Percentiles rank a stretch among this genome's conserved stretches.
Conservation (phyloP, 2,329 filamentous ascomycete genomes). For the Scytalidium lignicola region DNA sequence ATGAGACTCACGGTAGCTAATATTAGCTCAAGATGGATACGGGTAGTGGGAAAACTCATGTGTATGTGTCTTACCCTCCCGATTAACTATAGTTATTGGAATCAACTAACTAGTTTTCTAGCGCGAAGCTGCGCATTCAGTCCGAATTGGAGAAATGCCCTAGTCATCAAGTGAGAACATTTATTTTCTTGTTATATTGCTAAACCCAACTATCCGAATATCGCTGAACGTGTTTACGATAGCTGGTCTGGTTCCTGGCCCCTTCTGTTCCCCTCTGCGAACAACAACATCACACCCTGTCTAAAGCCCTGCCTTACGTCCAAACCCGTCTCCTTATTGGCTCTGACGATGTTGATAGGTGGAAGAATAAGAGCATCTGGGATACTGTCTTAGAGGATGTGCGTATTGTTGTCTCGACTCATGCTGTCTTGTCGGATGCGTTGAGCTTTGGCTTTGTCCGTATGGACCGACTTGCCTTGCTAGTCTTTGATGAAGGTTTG, state of each 20-base stretch:
- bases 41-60: slow-evolving; percentile 71
- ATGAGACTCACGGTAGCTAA: neutral
- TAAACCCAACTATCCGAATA: too few relatives aligned
- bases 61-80: slow-evolving; percentile 45
- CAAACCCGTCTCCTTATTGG: slow-evolving; percentile 50
- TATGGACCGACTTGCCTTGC: slow-evolving; percentile 47
- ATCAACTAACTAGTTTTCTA: slow-evolving; percentile 24
- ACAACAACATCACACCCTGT: slow-evolving; percentile 61
- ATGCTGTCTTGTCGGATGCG: slow-evolving; percentile 54
- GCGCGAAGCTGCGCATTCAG: slow-evolving; percentile 63
- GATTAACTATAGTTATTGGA: neutral
- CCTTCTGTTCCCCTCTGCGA: slow-evolving; percentile 63
- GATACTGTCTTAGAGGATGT: slow-evolving; percentile 51
- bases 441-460: slow-evolving; percentile 57
- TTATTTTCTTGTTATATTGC: too few relatives aligned
- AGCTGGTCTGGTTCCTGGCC: slow-evolving; percentile 67
- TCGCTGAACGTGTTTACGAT: too few relatives aligned
- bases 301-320: slow-evolving; percentile 50
- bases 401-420: slow-evolving; percentile 57
- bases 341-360: slow-evolving; percentile 54
- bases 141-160: slow-evolving; percentile 53
- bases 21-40: slow-evolving; percentile 64
- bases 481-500: slow-evolving; percentile 63
- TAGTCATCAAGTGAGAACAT: slow-evolving; percentile 44
- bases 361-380: slow-evolving; percentile 57